phyloP scores from a whole-genome alignment of 768 basidiomycete genomes.

The Mycena filopes region DNA sequence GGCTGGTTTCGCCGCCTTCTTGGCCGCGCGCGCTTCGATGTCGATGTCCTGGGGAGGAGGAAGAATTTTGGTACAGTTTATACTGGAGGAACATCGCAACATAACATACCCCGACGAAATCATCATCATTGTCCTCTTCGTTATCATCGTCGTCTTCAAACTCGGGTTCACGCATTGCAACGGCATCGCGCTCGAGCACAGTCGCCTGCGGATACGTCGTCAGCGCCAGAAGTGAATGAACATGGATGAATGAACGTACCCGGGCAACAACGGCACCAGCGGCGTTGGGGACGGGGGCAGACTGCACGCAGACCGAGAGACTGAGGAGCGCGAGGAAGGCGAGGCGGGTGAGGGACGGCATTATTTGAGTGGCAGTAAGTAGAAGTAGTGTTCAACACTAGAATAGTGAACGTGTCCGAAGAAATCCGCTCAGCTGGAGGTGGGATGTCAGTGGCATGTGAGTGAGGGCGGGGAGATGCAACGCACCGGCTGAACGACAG shows the following conservation, averaged over 20 bases:
- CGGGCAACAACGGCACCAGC: background rate
- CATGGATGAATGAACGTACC: slow-evolving; percentile 3
- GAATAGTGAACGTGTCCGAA: slow-evolving; percentile 7
- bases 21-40: slow-evolving; percentile 5
- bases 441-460: background rate
- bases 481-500: background rate
- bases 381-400: slow-evolving; percentile 3
- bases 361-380: slow-evolving; percentile 6
- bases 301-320: slow-evolving; percentile 12
- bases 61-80: background rate
- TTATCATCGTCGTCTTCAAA: background rate
- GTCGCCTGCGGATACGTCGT: slow-evolving; percentile 7
- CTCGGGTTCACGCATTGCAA: background rate
- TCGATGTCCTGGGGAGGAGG: background rate
- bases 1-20: background rate
- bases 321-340: slow-evolving; percentile 10
- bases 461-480: background rate
- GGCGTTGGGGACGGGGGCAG: slow-evolving; percentile 1
- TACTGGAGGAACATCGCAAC: background rate
- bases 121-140: slow-evolving; percentile 1
- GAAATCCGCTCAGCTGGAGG: slow-evolving; percentile 6
- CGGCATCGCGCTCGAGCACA: slow-evolving; percentile 4
- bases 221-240: background rate
- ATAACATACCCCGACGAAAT: background rate
- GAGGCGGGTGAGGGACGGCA: slow-evolving; percentile 16